Conservation (phyloP, 257 asterid species). For the Solanum pinnatisectum region DNA sequence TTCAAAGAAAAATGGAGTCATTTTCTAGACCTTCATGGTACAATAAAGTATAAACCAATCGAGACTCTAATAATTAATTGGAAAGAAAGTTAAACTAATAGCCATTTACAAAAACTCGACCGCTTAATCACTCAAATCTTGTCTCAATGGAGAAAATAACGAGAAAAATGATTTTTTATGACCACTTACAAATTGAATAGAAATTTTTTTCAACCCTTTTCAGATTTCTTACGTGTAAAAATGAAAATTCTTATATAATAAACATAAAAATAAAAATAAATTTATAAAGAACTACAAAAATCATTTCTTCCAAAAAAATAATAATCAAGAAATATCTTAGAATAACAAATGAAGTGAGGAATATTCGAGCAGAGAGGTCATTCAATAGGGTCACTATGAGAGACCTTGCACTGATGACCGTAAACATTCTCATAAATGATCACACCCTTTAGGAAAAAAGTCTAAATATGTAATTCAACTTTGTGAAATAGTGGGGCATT, state of each 20-base stretch:
- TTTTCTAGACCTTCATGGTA: background rate
- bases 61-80: too few species aligned
- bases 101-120: background rate
- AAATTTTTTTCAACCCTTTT: background rate
- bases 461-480: background rate
- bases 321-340: background rate
- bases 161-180: background rate
- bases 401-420: background rate
- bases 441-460: background rate
- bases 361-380: slow-evolving; percentile 1
- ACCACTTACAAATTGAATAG: background rate
- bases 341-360: slow-evolving; percentile 11
- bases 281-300: background rate
- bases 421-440: background rate
- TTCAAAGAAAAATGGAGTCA: too few species aligned
- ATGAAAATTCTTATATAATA: background rate
- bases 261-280: background rate
- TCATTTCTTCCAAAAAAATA: background rate
- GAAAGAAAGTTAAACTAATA: background rate
- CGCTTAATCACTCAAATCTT: background rate
- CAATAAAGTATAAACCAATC: background rate
- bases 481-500: background rate
- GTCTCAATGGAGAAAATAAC: background rate
- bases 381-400: background rate
- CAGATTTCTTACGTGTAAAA: background rate